phyloP scores from a whole-genome alignment of 352 stramenopile species.

The Peronospora belbahrii region DNA sequence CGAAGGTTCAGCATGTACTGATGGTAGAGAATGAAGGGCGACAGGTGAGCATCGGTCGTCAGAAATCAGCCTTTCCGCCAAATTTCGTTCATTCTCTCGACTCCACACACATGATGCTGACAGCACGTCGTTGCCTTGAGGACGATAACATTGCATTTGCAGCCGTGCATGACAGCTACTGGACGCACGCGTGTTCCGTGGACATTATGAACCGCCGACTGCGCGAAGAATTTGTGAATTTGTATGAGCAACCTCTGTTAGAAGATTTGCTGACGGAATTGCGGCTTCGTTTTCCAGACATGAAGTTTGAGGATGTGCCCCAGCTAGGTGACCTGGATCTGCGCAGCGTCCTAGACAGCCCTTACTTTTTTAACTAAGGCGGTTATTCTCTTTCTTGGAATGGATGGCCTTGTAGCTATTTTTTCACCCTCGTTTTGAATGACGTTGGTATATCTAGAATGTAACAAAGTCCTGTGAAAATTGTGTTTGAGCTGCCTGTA shows the following conservation, averaged over 20 bases:
- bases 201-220: constrained; percentile 94
- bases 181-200: constrained; percentile 93
- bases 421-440: constrained; percentile 13
- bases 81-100: constrained; percentile 99
- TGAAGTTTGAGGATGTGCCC: constrained; percentile 92
- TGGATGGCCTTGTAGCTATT: constrained; percentile 19
- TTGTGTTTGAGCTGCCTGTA: background rate
- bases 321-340: constrained; percentile 91
- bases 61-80: constrained; percentile 96
- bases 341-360: constrained; percentile 89
- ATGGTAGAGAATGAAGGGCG: constrained; percentile 63
- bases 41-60: constrained; percentile 63
- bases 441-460: constrained; percentile 21
- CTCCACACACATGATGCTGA: constrained; percentile 99
- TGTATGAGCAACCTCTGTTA: constrained; percentile 96
- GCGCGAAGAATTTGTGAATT: constrained; percentile 93
- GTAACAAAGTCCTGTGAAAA: constrained; percentile 31
- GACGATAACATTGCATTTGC: constrained; percentile 92
- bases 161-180: constrained; percentile 99
- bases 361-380: constrained; percentile 99
- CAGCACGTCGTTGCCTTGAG: constrained; percentile 89
- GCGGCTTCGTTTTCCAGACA: constrained; percentile 91
- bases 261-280: constrained; percentile 91
- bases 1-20: constrained; percentile 86
- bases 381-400: background rate